Evolutionary conservation across 202 grass and related monocot genomes (phyloP).

Genomic region (Schoenoplectus tabernaemontani): DNA sequence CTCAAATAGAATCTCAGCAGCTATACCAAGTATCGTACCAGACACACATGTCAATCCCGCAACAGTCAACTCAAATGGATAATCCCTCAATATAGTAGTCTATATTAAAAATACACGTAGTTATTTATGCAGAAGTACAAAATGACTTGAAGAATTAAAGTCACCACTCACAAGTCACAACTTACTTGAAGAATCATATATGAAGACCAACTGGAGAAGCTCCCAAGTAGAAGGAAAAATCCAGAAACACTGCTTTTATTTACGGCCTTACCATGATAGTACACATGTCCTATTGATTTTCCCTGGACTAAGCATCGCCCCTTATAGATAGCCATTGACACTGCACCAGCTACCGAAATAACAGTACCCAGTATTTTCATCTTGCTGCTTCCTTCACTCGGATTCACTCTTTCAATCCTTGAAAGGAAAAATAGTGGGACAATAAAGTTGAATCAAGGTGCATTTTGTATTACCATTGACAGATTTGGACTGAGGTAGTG

Average conservation of each 20-base stretch:
- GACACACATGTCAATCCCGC: conserved; percentile 23
- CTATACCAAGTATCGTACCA: conserved; percentile 17
- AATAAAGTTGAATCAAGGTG: not conserved
- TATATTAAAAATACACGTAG: not conserved
- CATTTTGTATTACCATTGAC: not conserved
- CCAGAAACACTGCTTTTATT: conserved; percentile 11
- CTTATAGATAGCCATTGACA: conserved; percentile 25
- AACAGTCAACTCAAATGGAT: conserved; percentile 30
- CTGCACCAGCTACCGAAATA: conserved; percentile 20
- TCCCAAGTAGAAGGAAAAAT: conserved; percentile 11
- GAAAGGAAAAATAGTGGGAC: not conserved
- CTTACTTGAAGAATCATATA: conserved; percentile 36
- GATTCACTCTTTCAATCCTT: conserved; percentile 26
- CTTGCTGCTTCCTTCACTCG: conserved; percentile 14
- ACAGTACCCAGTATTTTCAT: conserved; percentile 22
- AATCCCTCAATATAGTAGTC: conserved; percentile 19
- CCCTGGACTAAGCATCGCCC: not conserved
- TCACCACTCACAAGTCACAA: not conserved
- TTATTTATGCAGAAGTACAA: not conserved
- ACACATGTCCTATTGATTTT: not conserved
- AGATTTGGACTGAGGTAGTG: not conserved
- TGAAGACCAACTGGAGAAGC: conserved; percentile 17
- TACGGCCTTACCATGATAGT: not conserved
- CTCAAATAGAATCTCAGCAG: conserved; percentile 16
- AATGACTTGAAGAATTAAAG: not conserved